These are phyloP conservation scores for Pyronema omphalodes DNA, from an alignment of 495 filamentous ascomycete genomes.

Conservation along the genomic window DNA sequence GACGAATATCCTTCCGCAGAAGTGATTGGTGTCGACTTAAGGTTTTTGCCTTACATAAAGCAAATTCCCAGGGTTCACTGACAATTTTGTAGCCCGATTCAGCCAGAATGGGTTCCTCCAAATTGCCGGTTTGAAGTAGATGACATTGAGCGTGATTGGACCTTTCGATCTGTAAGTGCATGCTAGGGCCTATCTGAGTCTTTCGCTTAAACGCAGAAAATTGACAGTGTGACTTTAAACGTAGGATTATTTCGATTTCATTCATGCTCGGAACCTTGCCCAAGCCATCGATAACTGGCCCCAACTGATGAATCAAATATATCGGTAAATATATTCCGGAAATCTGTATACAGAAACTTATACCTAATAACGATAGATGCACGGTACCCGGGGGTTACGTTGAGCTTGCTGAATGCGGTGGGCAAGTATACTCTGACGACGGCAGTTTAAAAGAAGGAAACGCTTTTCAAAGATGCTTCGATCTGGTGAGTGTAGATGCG, in stretches of 20 bases:
- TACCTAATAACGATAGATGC: background rate
- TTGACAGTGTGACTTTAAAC: constrained; percentile 7
- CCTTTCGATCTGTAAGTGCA: constrained; percentile 26
- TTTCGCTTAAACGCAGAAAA: background rate
- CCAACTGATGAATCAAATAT: constrained; percentile 25
- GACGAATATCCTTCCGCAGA: constrained; percentile 29
- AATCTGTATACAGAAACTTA: background rate
- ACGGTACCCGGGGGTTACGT: background rate
- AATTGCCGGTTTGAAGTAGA: constrained; percentile 32
- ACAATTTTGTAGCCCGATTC: constrained; percentile 28
- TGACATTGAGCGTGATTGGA: constrained; percentile 31
- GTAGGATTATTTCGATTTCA: constrained; percentile 30
- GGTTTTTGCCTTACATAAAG: constrained; percentile 20
- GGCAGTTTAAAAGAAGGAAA: background rate
- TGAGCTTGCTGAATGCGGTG: background rate
- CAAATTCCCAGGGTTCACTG: background rate
- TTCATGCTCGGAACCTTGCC: constrained; percentile 30
- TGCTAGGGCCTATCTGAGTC: constrained; percentile 27
- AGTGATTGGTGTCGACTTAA: constrained; percentile 44
- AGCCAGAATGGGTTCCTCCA: constrained; percentile 24
- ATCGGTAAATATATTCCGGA: background rate
- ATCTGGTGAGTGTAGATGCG: background rate
- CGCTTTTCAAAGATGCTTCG: background rate
- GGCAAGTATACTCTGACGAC: background rate
- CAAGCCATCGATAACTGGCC: constrained; percentile 16